These are phyloP conservation scores for Apiospora malaysiana DNA, from an alignment of 2,329 filamentous ascomycete species.

Conservation along the genomic window DNA sequence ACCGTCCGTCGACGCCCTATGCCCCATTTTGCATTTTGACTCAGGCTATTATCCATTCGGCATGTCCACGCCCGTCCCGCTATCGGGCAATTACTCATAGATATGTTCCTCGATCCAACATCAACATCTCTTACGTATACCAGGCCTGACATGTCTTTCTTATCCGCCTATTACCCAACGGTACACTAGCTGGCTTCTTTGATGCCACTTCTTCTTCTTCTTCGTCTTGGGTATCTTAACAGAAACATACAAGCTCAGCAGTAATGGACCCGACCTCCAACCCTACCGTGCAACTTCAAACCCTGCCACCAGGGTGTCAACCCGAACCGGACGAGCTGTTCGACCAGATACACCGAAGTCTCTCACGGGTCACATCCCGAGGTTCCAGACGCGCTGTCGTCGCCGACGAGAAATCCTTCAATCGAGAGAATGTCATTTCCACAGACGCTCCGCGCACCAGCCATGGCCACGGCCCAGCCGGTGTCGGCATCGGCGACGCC, in stretches of 20 bases:
- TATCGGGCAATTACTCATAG: background rate
- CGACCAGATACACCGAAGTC: background rate
- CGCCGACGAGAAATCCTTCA: too few species aligned
- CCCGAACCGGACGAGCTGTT: background rate
- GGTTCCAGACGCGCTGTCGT: background rate
- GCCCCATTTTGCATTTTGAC: background rate
- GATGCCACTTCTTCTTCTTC: too few species aligned
- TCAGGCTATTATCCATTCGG: background rate
- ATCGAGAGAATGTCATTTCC: background rate
- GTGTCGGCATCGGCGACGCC: background rate
- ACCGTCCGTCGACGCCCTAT: background rate
- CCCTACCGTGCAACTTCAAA: background rate
- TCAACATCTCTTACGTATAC: background rate
- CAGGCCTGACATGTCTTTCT: background rate
- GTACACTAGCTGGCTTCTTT: too few species aligned
- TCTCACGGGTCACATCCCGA: background rate
- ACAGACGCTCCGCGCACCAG: background rate
- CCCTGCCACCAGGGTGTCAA: background rate
- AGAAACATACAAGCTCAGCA: background rate
- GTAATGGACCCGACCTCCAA: background rate
- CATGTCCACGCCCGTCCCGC: background rate
- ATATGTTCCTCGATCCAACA: background rate
- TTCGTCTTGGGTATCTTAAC: too few species aligned
- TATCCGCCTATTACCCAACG: too few species aligned
- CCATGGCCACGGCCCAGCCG: background rate